Evolutionary conservation across 257 asterid genomes (phyloP).

Genomic region (Knoxia roxburghii): DNA sequence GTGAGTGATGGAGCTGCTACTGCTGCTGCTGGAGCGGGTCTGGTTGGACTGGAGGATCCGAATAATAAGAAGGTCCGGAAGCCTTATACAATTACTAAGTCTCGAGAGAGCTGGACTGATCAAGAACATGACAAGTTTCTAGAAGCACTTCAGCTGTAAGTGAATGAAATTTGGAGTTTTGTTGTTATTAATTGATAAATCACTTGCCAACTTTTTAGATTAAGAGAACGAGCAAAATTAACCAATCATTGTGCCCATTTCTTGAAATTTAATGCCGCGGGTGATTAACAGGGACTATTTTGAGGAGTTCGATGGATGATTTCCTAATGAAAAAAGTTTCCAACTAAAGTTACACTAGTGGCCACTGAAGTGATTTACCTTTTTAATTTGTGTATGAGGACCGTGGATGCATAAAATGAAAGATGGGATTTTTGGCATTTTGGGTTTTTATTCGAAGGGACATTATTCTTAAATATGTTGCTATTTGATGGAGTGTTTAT

Average conservation of each 20-base stretch:
- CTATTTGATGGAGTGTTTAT: background rate
- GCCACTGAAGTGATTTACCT: too few species aligned
- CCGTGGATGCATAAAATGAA: background rate
- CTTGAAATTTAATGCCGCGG: too few species aligned
- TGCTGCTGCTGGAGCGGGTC: constrained; percentile 21
- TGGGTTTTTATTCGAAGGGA: background rate
- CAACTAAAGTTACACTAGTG: too few species aligned
- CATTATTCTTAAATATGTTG: background rate
- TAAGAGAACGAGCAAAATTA: too few species aligned
- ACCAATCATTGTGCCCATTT: too few species aligned
- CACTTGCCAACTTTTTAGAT: too few species aligned
- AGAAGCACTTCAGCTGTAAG: constrained; percentile 55
- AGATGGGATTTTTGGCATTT: background rate
- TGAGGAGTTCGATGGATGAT: too few species aligned
- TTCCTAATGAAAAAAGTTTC: too few species aligned
- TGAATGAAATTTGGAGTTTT: background rate
- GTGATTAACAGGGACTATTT: too few species aligned
- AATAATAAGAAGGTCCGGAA: constrained; percentile 61
- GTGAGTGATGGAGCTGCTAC: constrained; percentile 8
- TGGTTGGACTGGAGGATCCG: constrained; percentile 45
- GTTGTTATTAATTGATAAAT: background rate
- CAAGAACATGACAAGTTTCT: constrained; percentile 76
- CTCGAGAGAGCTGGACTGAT: constrained; percentile 84
- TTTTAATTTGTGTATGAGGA: background rate
- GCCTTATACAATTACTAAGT: constrained; percentile 81